These are phyloP conservation scores for Melanogaster broomeanus DNA, from an alignment of 768 basidiomycete genomes.

Conservation along the genomic window DNA sequence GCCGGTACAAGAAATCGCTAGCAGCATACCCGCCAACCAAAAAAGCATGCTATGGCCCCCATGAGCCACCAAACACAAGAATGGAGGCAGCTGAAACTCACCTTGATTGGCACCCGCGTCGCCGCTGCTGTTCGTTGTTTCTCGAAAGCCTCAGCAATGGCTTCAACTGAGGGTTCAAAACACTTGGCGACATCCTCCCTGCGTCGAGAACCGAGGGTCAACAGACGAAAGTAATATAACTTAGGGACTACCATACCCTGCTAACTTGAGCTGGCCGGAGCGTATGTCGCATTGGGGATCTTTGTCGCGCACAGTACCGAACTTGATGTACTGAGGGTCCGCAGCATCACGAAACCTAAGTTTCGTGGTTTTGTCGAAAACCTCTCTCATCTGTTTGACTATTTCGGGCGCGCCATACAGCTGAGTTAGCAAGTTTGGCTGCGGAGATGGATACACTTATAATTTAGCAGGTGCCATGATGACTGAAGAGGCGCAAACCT, in stretches of 20 bases:
- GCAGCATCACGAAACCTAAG: constrained; percentile 35
- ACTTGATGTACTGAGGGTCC: constrained; percentile 38
- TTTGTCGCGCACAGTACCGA: constrained; percentile 39
- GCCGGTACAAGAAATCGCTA: constrained; percentile 45
- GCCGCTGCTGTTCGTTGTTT: constrained; percentile 9
- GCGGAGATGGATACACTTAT: neutral
- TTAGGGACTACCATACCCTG: constrained; percentile 25
- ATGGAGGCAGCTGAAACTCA: neutral
- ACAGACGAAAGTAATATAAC: neutral
- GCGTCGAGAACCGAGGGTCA: neutral
- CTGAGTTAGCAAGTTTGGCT: constrained; percentile 27
- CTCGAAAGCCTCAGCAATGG: constrained; percentile 32
- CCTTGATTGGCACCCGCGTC: constrained; percentile 22
- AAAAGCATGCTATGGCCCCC: constrained; percentile 34
- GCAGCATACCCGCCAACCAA: constrained; percentile 55
- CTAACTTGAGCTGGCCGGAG: constrained; percentile 34
- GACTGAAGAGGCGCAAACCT: constrained; percentile 20
- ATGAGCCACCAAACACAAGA: neutral
- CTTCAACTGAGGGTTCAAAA: constrained; percentile 44
- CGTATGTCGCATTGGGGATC: constrained; percentile 33
- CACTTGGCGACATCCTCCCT: constrained; percentile 39
- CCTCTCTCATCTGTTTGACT: constrained; percentile 30
- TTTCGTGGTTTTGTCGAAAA: constrained; percentile 40
- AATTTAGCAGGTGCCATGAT: neutral
- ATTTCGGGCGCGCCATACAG: constrained; percentile 28